Conservation (phyloP, 2,329 filamentous ascomycete species). For the Nothopassalora personata region DNA sequence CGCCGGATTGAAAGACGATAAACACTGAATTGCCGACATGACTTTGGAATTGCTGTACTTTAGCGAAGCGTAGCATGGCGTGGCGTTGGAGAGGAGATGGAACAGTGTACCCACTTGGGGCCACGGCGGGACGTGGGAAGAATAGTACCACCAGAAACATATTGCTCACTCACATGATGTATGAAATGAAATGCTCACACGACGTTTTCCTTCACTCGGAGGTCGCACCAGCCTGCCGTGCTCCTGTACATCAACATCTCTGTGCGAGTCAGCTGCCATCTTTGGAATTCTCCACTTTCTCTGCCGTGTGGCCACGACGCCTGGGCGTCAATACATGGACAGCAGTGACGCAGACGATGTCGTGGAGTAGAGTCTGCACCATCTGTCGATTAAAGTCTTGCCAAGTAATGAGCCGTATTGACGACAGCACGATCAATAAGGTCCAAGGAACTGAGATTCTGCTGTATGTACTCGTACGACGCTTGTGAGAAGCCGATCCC, state of each 20-base stretch:
- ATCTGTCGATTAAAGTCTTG: background rate
- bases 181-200: background rate
- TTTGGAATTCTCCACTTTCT: background rate
- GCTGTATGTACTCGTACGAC: too few relatives aligned
- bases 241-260: background rate
- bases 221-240: background rate
- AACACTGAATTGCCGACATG: background rate
- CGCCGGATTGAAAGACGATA: constrained; percentile 17
- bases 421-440: too few relatives aligned
- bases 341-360: background rate
- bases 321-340: background rate
- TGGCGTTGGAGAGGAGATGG: background rate
- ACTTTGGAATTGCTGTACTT: background rate
- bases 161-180: background rate
- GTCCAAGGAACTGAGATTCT: background rate
- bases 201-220: background rate
- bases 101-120: too few relatives aligned
- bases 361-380: background rate
- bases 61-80: constrained; percentile 3
- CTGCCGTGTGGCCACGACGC: background rate
- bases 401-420: too few relatives aligned
- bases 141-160: background rate
- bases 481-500: background rate
- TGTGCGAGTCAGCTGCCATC: background rate
- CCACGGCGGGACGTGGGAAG: background rate